Evolutionary conservation across 805 yeast species (phyloP).

Genomic region (Yarrowia alimentaria): DNA sequence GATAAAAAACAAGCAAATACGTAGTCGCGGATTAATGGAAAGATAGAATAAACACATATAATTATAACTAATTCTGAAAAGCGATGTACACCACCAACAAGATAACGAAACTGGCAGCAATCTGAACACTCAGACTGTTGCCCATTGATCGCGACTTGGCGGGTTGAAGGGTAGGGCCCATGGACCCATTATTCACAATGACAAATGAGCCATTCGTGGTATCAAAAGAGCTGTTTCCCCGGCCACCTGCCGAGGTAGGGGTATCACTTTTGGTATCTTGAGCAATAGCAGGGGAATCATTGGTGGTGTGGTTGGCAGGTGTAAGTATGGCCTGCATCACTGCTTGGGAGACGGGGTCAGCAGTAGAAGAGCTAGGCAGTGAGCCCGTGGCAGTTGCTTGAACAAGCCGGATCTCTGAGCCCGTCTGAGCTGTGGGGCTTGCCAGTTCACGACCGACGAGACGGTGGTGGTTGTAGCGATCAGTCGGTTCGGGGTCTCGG

Average conservation of each 20-base stretch:
- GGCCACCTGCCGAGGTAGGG: no score
- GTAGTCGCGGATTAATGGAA: no score
- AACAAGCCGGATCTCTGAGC: neutral
- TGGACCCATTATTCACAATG: constrained; percentile 8
- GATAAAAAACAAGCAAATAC: no score
- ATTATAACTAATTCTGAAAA: constrained; percentile 18
- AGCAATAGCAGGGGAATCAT: constrained; percentile 15
- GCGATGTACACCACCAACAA: constrained; percentile 17
- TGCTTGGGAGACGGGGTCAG: neutral
- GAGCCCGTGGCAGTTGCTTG: neutral
- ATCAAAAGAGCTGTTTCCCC: neutral
- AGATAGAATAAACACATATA: neutral
- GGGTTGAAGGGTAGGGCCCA: neutral
- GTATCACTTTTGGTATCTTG: no score
- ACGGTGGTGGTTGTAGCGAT: neutral
- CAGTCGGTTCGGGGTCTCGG: constrained; percentile 6
- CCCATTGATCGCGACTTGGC: constrained; percentile 2
- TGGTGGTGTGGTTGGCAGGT: neutral
- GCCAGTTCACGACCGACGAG: neutral
- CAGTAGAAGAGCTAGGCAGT: neutral
- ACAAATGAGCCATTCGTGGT: constrained; percentile 3
- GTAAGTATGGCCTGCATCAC: neutral
- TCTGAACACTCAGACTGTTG: constrained; percentile 18
- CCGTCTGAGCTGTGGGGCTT: neutral
- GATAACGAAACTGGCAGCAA: constrained; percentile 22